phyloP scores from a whole-genome alignment of 805 yeast species.

The Naumovozyma baii region DNA sequence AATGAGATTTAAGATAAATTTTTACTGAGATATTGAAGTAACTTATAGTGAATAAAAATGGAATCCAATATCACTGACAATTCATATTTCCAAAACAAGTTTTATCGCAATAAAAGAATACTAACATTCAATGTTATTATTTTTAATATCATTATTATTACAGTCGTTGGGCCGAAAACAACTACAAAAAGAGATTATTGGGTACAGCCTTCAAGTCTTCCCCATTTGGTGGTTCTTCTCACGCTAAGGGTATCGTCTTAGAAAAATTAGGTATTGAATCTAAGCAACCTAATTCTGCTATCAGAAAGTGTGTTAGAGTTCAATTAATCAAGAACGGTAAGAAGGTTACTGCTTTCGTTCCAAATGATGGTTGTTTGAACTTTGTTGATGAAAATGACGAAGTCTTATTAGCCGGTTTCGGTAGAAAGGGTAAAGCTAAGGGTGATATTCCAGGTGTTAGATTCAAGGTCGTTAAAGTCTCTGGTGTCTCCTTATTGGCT shows the following conservation, averaged over 20 bases:
- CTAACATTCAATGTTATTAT: conserved; percentile 6
- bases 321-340: conserved; percentile 99
- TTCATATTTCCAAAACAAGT: background rate
- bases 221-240: conserved; percentile 99
- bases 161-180: conserved; percentile 98
- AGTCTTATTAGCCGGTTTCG: conserved; percentile 99
- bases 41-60: too few relatives aligned
- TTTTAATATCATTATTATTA: conserved; percentile 3
- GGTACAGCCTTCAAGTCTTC: conserved; percentile 99
- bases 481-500: conserved; percentile 99
- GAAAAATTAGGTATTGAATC: conserved; percentile 99
- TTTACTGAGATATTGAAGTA: too few relatives aligned
- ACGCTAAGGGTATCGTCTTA: conserved; percentile 99
- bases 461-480: conserved; percentile 99
- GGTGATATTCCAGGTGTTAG: conserved; percentile 99
- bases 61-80: too few relatives aligned
- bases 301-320: conserved; percentile 99
- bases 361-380: conserved; percentile 99
- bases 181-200: conserved; percentile 96
- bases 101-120: conserved; percentile 1
- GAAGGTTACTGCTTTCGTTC: conserved; percentile 99
- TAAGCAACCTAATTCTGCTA: conserved; percentile 99
- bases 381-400: conserved; percentile 99
- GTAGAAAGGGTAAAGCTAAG: conserved; percentile 99
- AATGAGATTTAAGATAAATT: too few relatives aligned